Evolutionary conservation across 106 monocot species (phyloP).

Genomic region (Narthecium ossifragum): DNA sequence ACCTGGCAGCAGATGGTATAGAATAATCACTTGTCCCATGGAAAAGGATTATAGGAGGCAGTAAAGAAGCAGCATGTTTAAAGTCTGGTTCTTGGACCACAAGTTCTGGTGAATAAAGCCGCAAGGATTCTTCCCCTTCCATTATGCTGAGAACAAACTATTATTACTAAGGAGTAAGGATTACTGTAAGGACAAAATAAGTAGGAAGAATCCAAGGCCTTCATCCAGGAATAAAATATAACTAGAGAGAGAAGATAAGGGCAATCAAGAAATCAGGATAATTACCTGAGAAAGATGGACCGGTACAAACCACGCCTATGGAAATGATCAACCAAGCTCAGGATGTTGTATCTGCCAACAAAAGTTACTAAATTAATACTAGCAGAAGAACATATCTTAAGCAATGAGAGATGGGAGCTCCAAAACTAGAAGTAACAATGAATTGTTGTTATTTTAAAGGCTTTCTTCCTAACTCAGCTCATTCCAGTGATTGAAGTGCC

Average conservation of each 20-base stretch:
- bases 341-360: constrained; percentile 74
- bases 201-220: too few relatives aligned
- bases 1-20: constrained; percentile 92
- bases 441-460: too few relatives aligned
- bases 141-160: constrained; percentile 67
- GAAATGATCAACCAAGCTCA: constrained; percentile 93
- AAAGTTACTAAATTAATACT: too few relatives aligned
- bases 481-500: too few relatives aligned
- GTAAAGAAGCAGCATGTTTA: constrained; percentile 37
- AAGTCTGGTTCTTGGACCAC: constrained; percentile 41
- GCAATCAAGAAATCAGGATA: too few relatives aligned
- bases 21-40: constrained; percentile 91
- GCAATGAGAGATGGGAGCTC: too few relatives aligned
- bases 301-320: constrained; percentile 82
- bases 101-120: constrained; percentile 75
- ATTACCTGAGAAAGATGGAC: constrained; percentile 88
- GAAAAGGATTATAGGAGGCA: constrained; percentile 70
- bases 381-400: too few relatives aligned
- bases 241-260: too few relatives aligned
- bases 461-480: too few relatives aligned
- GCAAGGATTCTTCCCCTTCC: constrained; percentile 92
- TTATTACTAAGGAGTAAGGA: constrained; percentile 2
- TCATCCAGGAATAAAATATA: too few relatives aligned
- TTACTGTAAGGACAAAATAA: too few relatives aligned
- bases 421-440: too few relatives aligned